Conservation (phyloP, 257 asterid species). For the Solanum chilense region DNA sequence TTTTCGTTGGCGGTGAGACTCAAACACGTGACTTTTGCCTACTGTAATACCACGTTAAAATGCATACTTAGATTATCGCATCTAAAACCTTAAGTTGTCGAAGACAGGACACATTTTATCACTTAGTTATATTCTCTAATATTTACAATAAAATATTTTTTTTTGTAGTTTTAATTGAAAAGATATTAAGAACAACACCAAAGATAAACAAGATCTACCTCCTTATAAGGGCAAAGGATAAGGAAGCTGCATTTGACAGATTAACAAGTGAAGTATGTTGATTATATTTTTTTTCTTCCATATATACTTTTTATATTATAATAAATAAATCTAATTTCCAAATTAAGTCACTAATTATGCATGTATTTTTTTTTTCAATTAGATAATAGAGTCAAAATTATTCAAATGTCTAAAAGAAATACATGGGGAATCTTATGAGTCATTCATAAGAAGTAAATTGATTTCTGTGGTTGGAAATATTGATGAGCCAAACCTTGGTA, state of each 20-base stretch:
- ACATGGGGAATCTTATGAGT: background rate
- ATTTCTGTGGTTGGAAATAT: background rate
- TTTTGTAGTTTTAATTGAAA: background rate
- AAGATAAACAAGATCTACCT: background rate
- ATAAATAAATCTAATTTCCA: background rate
- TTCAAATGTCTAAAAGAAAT: background rate
- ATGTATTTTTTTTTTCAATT: background rate
- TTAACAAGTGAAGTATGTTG: background rate
- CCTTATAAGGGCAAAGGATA: background rate
- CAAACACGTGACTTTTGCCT: background rate
- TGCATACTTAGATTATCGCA: background rate
- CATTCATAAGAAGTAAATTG: background rate
- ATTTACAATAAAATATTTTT: background rate
- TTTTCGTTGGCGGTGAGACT: background rate
- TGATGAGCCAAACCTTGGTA: background rate
- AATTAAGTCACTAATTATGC: background rate
- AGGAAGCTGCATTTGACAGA: background rate
- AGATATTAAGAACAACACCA: background rate
- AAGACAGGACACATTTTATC: fast-evolving
- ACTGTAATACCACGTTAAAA: background rate
- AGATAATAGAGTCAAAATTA: background rate
- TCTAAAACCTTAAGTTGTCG: background rate
- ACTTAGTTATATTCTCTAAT: background rate
- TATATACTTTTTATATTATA: background rate
- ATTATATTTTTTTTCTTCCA: background rate